These are phyloP conservation scores for Trametes versicolor DNA, from an alignment of 1,284 basidiomycete genomes.

Conservation along the genomic window DNA sequence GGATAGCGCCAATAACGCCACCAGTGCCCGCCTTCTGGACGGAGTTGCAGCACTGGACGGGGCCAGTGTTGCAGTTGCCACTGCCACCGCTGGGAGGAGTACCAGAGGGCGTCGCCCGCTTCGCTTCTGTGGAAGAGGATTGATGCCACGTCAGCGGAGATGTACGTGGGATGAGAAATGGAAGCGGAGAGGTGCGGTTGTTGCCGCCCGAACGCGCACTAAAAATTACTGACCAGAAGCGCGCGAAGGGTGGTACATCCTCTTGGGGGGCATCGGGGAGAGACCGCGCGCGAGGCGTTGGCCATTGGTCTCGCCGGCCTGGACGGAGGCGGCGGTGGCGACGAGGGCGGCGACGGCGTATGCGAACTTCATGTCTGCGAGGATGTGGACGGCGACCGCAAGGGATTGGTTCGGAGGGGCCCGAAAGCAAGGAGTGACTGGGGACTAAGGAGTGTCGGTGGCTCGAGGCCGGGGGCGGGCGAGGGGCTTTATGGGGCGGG, in stretches of 20 bases:
- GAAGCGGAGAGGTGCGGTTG: neutral
- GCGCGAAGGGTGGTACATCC: constrained; percentile 26
- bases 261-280: constrained; percentile 30
- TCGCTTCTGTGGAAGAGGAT: constrained; percentile 23
- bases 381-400: constrained; percentile 21
- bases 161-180: constrained; percentile 12
- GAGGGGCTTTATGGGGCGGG: constrained; percentile 14
- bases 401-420: constrained; percentile 19
- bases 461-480: constrained; percentile 23
- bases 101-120: constrained; percentile 28
- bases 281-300: constrained; percentile 42
- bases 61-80: constrained; percentile 34
- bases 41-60: constrained; percentile 33
- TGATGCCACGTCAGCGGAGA: constrained; percentile 15
- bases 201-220: neutral
- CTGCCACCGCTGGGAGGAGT: constrained; percentile 19
- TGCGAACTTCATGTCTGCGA: constrained; percentile 56
- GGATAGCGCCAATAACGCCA: constrained; percentile 24
- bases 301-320: constrained; percentile 63
- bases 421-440: constrained; percentile 26
- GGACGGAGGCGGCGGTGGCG: constrained; percentile 52
- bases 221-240: constrained; percentile 22
- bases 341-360: constrained; percentile 51
- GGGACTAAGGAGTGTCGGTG: constrained; percentile 27
- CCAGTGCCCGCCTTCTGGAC: constrained; percentile 24